Conservation (phyloP, 768 basidiomycete species). For the Asterophora parasitica region DNA sequence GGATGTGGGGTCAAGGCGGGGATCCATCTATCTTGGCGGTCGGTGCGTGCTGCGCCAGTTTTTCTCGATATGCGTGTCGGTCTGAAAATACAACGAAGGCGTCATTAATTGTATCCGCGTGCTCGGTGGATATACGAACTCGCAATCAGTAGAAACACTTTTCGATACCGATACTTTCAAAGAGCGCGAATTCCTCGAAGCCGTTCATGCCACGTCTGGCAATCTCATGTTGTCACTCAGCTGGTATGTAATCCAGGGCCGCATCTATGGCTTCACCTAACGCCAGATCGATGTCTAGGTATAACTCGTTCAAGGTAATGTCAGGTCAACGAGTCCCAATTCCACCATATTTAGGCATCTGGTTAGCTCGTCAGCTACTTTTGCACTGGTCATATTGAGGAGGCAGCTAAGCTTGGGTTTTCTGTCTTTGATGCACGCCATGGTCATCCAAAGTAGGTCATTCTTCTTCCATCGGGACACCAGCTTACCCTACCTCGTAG, state of each 20-base stretch:
- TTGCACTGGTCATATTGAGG: slow-evolving; percentile 52
- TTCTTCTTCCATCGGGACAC: neutral
- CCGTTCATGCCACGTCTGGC: slow-evolving; percentile 39
- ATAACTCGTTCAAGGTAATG: slow-evolving; percentile 58
- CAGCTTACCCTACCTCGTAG: slow-evolving; percentile 26
- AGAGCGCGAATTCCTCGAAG: slow-evolving; percentile 48
- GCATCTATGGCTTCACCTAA: neutral
- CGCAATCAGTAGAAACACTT: slow-evolving; percentile 41
- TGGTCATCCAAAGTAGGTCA: slow-evolving; percentile 56
- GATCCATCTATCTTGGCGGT: slow-evolving; percentile 50
- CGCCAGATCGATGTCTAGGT: slow-evolving; percentile 32
- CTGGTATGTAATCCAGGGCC: slow-evolving; percentile 37
- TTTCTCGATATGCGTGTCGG: neutral
- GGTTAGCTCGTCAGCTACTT: slow-evolving; percentile 57
- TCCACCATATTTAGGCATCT: neutral
- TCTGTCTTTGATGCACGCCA: slow-evolving; percentile 53
- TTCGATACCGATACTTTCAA: slow-evolving; percentile 60
- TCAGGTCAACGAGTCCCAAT: neutral
- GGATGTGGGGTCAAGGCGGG: slow-evolving; percentile 49
- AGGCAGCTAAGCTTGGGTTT: slow-evolving; percentile 63
- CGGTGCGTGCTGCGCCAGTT: slow-evolving; percentile 31
- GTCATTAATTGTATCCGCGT: slow-evolving; percentile 62
- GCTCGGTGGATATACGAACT: slow-evolving; percentile 54
- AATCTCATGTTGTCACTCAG: slow-evolving; percentile 51
- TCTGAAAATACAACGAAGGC: slow-evolving; percentile 25